Base-by-base conservation (phyloP, 306 rosid genomes). In the Cucurbita argyrosperma region DNA sequence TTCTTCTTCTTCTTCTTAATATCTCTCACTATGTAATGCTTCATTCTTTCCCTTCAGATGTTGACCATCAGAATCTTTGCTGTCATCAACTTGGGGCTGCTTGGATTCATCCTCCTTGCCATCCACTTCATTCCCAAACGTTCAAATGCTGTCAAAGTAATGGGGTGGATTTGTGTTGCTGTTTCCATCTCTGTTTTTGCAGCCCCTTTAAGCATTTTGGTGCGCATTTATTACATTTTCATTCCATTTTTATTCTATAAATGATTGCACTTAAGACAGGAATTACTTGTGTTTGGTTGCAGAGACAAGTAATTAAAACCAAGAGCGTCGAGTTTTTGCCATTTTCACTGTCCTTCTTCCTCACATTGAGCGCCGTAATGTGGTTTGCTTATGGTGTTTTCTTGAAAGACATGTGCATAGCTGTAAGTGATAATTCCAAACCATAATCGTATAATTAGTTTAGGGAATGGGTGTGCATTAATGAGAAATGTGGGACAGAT, bases 311-410 rank as follows among this genome's bases (percentile, higher is more conserved):
- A 4, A 85, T 95, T 46, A 66, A 89, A 37, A 85, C 97, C 4
- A 89, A 76, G 71, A 95, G 99, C 50, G 89, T 95, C 0, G 96
- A 95, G 42, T 91, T 84, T 54, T 91, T 91, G 96, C 92, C 97
- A 18, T 89, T 91, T 81, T 69, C 71, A 15, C 54, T 95, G 18
- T 91, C 97, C 7, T 86, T 95, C 51, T 89, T 86, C 62, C 92
- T 89, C 13, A 89, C 99, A 39, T 53, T 95, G 79, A 95, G 99
- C 71, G 96, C 97, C 15, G 19, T 84, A 4, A 82, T 83, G 86
- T 95, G 97, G 99, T 91, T 95, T 54, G 86, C 85, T 9, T 91
- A 91, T 50, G 99, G 97, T 26, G 78, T 88, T 47, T 76, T 86
- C 56, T 87, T 87, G 39, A 83, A 84, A 81, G 96, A 90, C 81